Percentiles rank a stretch among this genome's conserved stretches.
Evolutionary conservation across 257 asterid genomes (phyloP).

Genomic region (Capsicum baccatum): DNA sequence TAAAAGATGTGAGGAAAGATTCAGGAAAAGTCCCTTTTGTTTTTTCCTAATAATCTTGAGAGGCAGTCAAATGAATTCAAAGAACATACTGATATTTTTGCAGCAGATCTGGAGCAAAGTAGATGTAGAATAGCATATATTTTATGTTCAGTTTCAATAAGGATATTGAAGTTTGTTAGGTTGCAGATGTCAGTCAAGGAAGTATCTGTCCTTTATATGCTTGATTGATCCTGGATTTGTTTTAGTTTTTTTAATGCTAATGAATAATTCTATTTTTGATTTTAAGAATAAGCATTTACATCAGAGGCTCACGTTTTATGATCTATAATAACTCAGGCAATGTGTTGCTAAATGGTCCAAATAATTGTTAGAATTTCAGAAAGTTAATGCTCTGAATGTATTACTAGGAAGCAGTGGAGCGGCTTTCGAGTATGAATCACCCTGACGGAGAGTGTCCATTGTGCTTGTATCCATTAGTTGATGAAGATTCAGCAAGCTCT

Average conservation of each 20-base stretch:
- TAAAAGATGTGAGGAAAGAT: neutral
- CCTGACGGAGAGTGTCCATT: constrained; percentile 94
- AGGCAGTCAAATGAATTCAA: neutral
- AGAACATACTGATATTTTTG: neutral
- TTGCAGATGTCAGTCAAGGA: neutral
- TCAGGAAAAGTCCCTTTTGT: neutral
- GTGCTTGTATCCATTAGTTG: constrained; percentile 80
- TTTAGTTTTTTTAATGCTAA: neutral
- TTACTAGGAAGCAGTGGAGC: constrained; percentile 91
- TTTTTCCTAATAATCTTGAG: neutral
- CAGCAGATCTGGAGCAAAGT: neutral
- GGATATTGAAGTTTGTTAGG: neutral
- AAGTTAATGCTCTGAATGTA: constrained; percentile 37
- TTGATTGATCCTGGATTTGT: neutral
- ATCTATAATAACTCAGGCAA: neutral
- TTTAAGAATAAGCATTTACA: neutral
- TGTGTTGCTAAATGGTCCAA: constrained; percentile 11
- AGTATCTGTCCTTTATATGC: neutral
- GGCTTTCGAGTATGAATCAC: constrained; percentile 88
- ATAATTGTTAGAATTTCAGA: constrained; percentile 24
- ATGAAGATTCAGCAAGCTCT: constrained; percentile 55
- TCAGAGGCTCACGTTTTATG: neutral
- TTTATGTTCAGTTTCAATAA: neutral
- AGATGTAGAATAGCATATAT: neutral
- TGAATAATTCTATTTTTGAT: neutral